Evolutionary conservation across 352 stramenopile species (phyloP).

Genomic region (Blastocystis sp.): DNA sequence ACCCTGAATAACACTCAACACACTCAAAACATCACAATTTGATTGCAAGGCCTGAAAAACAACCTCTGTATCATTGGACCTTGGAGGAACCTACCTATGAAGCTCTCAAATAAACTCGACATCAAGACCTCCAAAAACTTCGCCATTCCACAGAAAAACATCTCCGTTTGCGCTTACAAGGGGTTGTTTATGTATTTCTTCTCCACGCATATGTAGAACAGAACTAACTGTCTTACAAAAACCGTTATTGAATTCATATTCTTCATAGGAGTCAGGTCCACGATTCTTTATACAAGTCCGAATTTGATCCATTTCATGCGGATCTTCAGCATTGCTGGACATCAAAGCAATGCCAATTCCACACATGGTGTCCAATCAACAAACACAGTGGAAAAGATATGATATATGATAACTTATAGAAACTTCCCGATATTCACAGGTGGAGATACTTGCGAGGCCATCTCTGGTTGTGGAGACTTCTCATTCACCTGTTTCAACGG

Average conservation of each 20-base stretch:
- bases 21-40: not conserved
- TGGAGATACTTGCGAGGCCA: not conserved
- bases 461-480: not conserved
- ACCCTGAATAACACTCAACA: slow-evolving; percentile 11
- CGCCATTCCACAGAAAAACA: slow-evolving; percentile 47
- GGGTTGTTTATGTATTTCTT: not conserved
- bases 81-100: not conserved
- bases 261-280: slow-evolving; percentile 23
- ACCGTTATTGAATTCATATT: not conserved
- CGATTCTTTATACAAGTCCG: slow-evolving; percentile 11
- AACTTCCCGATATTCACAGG: slow-evolving; percentile 49
- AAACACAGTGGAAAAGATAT: not conserved
- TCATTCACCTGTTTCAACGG: slow-evolving; percentile 11
- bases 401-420: slow-evolving; percentile 20
- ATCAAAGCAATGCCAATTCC: not conserved
- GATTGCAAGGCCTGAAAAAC: not conserved
- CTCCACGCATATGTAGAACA: slow-evolving; percentile 40
- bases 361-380: slow-evolving; percentile 16
- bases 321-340: not conserved
- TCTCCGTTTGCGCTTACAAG: not conserved
- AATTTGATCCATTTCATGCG: not conserved
- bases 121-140: slow-evolving; percentile 24
- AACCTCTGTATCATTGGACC: not conserved
- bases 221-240: not conserved
- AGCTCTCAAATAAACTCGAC: not conserved